Evolutionary conservation across 225 moss, liverwort and hornwort genomes (phyloP).

Genomic region (Bryum argenteum): DNA sequence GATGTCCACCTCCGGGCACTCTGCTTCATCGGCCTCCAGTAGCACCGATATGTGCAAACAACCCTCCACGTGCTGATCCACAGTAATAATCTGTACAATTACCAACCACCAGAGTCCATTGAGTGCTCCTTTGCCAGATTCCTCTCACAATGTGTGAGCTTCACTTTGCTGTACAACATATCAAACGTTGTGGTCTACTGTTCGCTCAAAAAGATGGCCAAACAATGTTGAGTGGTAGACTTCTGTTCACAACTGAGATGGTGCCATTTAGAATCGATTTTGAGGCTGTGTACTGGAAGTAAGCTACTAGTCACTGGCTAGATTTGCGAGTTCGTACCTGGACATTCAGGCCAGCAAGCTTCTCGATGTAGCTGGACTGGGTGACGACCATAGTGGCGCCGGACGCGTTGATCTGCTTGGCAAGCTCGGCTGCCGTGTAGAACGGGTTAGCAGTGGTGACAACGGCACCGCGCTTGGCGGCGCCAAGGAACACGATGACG

Average conservation of each 20-base stretch:
- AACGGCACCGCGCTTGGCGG: constrained; percentile 51
- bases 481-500: constrained; percentile 54
- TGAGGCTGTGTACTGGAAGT: no score
- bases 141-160: no score
- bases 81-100: constrained; percentile 46
- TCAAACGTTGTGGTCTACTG: no score
- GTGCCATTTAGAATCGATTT: no score
- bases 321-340: constrained; percentile 24
- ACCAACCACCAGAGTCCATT: not conserved
- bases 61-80: constrained; percentile 49
- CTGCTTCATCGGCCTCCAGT: constrained; percentile 50
- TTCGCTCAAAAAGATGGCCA: no score
- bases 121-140: not conserved
- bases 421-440: constrained; percentile 57
- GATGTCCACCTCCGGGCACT: constrained; percentile 53
- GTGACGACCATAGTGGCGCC: constrained; percentile 56
- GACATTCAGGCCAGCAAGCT: constrained; percentile 44
- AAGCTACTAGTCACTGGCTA: not conserved
- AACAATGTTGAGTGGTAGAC: no score
- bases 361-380: constrained; percentile 56
- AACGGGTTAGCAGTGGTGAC: constrained; percentile 68
- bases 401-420: constrained; percentile 53
- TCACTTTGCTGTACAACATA: no score
- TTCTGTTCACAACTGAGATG: no score
- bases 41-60: constrained; percentile 48